Conservation (phyloP, 257 asterid genomes). For the Petunia axillaris region DNA sequence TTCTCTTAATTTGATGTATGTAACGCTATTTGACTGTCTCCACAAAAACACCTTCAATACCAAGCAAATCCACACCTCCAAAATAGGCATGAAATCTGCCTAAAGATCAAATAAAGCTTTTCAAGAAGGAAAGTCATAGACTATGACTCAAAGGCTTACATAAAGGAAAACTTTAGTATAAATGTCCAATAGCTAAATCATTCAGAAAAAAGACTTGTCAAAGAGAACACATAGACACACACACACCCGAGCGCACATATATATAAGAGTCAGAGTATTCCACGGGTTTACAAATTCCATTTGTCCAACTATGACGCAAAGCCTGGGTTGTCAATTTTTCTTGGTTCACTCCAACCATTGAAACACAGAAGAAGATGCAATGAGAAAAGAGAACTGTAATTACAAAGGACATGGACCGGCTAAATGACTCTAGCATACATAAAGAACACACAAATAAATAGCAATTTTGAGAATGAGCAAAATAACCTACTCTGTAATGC, state of each 20-base stretch:
- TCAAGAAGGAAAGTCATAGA: background rate
- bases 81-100: background rate
- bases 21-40: background rate
- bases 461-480: slow-evolving; percentile 6
- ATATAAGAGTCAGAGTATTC: background rate
- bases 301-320: background rate
- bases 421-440: background rate
- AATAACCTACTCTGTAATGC: slow-evolving; percentile 73
- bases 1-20: background rate
- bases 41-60: background rate
- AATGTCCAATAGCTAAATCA: background rate
- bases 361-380: background rate
- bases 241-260: background rate
- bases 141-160: background rate
- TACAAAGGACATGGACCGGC: background rate
- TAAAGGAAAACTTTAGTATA: background rate
- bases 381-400: background rate
- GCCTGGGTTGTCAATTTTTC: background rate
- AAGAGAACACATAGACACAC: background rate
- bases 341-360: background rate
- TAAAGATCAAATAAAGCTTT: background rate
- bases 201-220: background rate
- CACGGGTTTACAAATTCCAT: background rate
- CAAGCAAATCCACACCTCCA: background rate
- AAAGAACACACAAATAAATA: background rate